Conservation (phyloP, 2,329 filamentous ascomycete species). For the Colletotrichum sp. region DNA sequence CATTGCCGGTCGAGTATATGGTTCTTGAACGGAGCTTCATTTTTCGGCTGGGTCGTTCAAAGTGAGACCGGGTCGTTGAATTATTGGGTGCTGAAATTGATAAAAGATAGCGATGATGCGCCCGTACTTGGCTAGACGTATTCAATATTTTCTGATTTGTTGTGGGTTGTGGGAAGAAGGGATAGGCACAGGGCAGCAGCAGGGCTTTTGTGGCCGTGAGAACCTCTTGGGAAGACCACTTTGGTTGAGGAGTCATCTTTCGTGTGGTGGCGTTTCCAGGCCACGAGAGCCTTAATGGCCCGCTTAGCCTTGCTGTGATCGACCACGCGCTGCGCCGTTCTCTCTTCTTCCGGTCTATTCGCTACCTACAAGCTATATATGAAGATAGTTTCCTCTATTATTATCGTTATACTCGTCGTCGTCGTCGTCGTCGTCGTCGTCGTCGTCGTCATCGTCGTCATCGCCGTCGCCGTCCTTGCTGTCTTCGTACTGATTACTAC, state of each 20-base stretch:
- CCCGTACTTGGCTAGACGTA: neutral
- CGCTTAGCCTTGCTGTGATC: rapidly evolving
- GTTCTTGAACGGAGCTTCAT: neutral
- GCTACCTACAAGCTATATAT: no score
- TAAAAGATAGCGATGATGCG: neutral
- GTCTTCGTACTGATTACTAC: neutral
- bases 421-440: no score
- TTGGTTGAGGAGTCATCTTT: neutral
- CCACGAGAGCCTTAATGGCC: neutral
- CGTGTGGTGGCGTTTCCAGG: neutral
- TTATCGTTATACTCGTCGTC: no score
- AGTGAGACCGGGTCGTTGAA: neutral
- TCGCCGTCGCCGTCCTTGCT: no score
- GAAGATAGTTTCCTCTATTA: no score
- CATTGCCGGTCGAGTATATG: neutral
- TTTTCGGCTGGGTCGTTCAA: neutral
- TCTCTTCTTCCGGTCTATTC: no score
- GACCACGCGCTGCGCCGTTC: no score
- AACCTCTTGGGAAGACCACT: neutral
- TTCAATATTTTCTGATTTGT: neutral
- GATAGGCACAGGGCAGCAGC: neutral
- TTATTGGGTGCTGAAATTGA: neutral
- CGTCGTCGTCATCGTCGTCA: no score
- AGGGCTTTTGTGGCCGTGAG: neutral
- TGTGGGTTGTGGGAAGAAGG: neutral